These are phyloP conservation scores for Hygrophila difformis DNA, from an alignment of 257 asterid genomes.

Conservation along the genomic window DNA sequence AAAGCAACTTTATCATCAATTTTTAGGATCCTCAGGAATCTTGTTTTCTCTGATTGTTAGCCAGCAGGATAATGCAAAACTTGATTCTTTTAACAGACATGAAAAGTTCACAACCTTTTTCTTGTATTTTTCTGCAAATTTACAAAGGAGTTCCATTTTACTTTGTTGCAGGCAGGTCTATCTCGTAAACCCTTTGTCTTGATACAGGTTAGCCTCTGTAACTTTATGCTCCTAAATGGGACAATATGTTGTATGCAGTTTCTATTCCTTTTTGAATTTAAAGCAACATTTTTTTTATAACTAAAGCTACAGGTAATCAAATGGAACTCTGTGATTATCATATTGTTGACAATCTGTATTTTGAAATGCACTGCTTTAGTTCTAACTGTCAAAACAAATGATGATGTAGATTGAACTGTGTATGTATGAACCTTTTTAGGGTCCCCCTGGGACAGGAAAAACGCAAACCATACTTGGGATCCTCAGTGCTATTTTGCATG, in stretches of 20 bases:
- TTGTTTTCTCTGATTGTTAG: conserved; percentile 5
- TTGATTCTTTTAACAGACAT: neutral
- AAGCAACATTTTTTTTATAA: neutral
- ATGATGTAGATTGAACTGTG: conserved; percentile 10
- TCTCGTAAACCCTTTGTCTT: conserved; percentile 71
- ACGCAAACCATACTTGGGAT: conserved; percentile 97
- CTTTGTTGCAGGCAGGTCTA: conserved; percentile 81
- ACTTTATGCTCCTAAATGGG: neutral
- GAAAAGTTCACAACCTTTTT: neutral
- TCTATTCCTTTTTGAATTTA: conserved; percentile 1
- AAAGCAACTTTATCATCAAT: conserved; percentile 12
- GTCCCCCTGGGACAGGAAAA: conserved; percentile 99
- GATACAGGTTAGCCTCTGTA: conserved; percentile 72
- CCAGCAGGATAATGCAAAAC: conserved; percentile 2
- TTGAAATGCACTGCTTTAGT: conserved; percentile 8
- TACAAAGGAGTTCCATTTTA: conserved; percentile 20
- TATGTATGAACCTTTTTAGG: conserved; percentile 47
- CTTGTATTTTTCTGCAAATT: conserved; percentile 1
- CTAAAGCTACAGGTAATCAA: neutral
- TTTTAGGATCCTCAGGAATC: conserved; percentile 12
- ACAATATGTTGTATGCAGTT: neutral
- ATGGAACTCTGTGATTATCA: neutral
- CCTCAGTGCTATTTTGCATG: conserved; percentile 92
- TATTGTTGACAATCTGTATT: neutral
- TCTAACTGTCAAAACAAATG: conserved; percentile 9